Evolutionary conservation across 495 filamentous ascomycete genomes (phyloP).

Genomic region (Hypomontagnella submonticulosa): DNA sequence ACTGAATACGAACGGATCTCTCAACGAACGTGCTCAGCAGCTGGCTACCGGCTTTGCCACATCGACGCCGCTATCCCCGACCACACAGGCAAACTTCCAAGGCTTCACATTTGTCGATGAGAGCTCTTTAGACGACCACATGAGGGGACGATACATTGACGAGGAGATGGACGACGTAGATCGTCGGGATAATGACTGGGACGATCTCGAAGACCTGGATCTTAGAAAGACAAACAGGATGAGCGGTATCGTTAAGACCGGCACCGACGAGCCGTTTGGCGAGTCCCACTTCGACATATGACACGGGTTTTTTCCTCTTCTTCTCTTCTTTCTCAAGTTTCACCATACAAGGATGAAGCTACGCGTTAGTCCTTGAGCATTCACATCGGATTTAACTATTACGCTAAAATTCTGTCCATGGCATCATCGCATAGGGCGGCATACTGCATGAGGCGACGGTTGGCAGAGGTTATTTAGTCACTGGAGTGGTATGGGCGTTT

Average conservation of each 20-base stretch:
- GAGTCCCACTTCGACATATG: slow-evolving; percentile 74
- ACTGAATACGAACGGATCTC: slow-evolving; percentile 79
- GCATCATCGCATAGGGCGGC: slow-evolving; percentile 51
- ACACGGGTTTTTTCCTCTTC: slow-evolving; percentile 25
- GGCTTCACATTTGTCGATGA: slow-evolving; percentile 99
- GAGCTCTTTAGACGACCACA: slow-evolving; percentile 92
- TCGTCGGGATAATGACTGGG: slow-evolving; percentile 62
- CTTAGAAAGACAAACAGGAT: slow-evolving; percentile 68
- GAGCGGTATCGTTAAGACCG: slow-evolving; percentile 76
- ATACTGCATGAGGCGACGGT: slow-evolving; percentile 49
- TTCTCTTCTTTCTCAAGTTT: slow-evolving; percentile 26
- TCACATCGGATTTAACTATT: slow-evolving; percentile 35
- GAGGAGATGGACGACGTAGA: slow-evolving; percentile 75
- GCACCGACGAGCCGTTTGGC: slow-evolving; percentile 78
- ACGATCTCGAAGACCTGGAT: slow-evolving; percentile 57
- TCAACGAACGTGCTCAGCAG: slow-evolving; percentile 89
- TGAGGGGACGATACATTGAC: slow-evolving; percentile 67
- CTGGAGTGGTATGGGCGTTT: slow-evolving; percentile 45
- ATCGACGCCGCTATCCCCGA: slow-evolving; percentile 89
- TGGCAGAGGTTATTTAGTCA: slow-evolving; percentile 41
- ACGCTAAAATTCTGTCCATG: slow-evolving; percentile 40
- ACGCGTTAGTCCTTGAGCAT: slow-evolving; percentile 26
- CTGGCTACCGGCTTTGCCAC: slow-evolving; percentile 79
- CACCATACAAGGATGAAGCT: slow-evolving; percentile 24
- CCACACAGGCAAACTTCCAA: slow-evolving; percentile 97